Percentiles rank a stretch among this genome's conserved stretches.
phyloP scores from a whole-genome alignment of 345 rosid species.

The Gossypium ekmanianum region DNA sequence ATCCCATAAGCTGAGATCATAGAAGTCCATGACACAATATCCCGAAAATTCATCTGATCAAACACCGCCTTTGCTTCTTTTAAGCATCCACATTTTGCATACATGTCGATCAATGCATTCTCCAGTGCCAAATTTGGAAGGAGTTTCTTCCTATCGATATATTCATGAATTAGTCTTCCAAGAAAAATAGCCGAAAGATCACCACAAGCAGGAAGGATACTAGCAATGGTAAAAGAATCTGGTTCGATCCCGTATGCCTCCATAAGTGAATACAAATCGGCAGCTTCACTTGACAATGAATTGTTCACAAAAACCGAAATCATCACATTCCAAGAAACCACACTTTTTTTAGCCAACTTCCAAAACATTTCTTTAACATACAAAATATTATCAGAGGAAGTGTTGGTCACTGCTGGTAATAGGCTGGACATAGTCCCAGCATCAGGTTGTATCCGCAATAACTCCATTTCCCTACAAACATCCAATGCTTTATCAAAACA shows the following conservation, averaged over 20 bases:
- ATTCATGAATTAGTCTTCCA: slow-evolving; percentile 51
- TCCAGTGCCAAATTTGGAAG: slow-evolving; percentile 59
- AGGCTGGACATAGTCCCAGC: slow-evolving; percentile 75
- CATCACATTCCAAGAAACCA: slow-evolving; percentile 79
- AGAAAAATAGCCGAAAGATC: slow-evolving; percentile 58
- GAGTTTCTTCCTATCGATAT: slow-evolving; percentile 44
- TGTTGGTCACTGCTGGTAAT: slow-evolving; percentile 59
- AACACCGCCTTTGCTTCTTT: slow-evolving; percentile 53
- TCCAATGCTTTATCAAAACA: slow-evolving; percentile 61
- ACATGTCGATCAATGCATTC: slow-evolving; percentile 73
- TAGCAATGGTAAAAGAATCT: slow-evolving; percentile 53
- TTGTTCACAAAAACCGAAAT: slow-evolving; percentile 58
- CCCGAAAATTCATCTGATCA: slow-evolving; percentile 52
- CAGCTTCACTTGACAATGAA: slow-evolving; percentile 58
- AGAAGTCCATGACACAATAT: slow-evolving; percentile 74
- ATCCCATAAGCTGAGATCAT: slow-evolving; percentile 74
- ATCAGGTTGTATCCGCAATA: slow-evolving; percentile 39
- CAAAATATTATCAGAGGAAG: slow-evolving; percentile 44
- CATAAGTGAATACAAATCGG: slow-evolving; percentile 49
- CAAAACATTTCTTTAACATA: slow-evolving; percentile 54
- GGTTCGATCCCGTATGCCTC: slow-evolving; percentile 52
- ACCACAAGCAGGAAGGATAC: slow-evolving; percentile 74
- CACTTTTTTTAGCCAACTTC: slow-evolving; percentile 40
- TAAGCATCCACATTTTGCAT: slow-evolving; percentile 66
- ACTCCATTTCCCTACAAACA: slow-evolving; percentile 60